Evolutionary conservation across 2,329 filamentous ascomycete genomes (phyloP), one percentile per base, ranked within the genome.

Genomic region (Westerdykella aurantiaca): DNA sequence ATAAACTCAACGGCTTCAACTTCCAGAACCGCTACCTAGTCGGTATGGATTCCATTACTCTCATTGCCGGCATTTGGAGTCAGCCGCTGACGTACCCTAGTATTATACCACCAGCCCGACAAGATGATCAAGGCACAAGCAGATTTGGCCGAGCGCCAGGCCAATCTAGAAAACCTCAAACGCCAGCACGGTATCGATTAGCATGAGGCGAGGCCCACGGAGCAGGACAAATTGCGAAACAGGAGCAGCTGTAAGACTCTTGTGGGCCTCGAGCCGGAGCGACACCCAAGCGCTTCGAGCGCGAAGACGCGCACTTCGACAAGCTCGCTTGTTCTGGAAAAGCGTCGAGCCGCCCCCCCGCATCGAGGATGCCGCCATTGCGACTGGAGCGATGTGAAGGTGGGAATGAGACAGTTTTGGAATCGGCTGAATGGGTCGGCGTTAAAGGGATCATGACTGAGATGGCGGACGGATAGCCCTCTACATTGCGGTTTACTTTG

Each of bases 1-100:
- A 98, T 78, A 96, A 97, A 77, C 79, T 98, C 70, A 98, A 98
- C 78, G 93, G 93, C 69, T 98, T 95, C 83, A 98, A 98, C 77
- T 98, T 98, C 72, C 93, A 98, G 77, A 95, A 91, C 75, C 86
- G 93, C 69, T 98, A 98, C 73, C 87, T 98, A 61, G 93, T 98
- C 65, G 89, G 88, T 94, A 81, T 50, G 88, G 39, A 31, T 35
- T 17, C 39, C 11, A 34, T 42, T 16, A 17, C 31, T 40, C 29
- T 9, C 16, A 38, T 21, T n/a, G 39, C 25, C 39, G 16, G 7
- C 18, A 18, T 13, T 1, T 29, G 5, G 25, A 10, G 7, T 18
- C 33, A 35, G 5, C 7, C 9, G 16, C 54, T 58, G 42, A 49
- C 42, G 14, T 38, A 11, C 34, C 44, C 39, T 58, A 80, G 84